Percentiles rank a stretch among this genome's conserved stretches.
Evolutionary conservation across 176 grass and related monocot species (phyloP).

Genomic region (Triticum monococcum): DNA sequence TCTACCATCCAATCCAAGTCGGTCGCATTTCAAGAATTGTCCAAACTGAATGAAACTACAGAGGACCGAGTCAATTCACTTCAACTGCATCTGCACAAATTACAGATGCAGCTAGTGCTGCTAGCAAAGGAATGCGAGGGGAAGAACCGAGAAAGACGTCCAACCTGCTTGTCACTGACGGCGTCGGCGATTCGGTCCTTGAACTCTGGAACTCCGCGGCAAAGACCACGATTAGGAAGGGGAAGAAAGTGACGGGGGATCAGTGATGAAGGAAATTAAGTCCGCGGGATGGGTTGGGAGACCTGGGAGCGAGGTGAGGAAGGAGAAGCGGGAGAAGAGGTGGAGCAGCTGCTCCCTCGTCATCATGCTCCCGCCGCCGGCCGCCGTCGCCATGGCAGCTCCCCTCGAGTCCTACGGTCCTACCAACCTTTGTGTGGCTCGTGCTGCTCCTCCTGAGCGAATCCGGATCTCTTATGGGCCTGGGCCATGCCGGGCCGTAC

Average conservation of each 20-base stretch:
- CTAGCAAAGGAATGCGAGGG: neutral
- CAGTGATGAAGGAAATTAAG: neutral
- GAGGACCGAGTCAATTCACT: neutral
- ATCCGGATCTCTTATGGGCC: no score
- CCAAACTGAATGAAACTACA: neutral
- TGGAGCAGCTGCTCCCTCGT: conserved; percentile 61
- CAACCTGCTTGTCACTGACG: conserved; percentile 75
- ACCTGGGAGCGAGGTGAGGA: conserved; percentile 67
- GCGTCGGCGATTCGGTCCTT: conserved; percentile 67
- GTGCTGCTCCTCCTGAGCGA: neutral
- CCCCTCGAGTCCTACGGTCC: neutral
- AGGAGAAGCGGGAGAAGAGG: conserved; percentile 74
- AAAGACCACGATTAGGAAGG: neutral
- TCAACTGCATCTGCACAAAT: neutral
- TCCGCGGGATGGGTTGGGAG: neutral
- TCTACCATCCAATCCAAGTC: neutral
- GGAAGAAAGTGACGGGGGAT: neutral
- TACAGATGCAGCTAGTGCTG: neutral
- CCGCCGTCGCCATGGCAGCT: conserved; percentile 14
- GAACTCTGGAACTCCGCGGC: conserved; percentile 42
- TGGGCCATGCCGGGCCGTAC: no score
- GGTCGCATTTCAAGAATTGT: neutral
- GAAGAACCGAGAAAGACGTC: neutral
- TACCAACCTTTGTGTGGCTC: neutral
- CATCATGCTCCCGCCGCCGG: conserved; percentile 42